Base-by-base conservation (phyloP, 257 asterid genomes). In the Pogostemon cablin region DNA sequence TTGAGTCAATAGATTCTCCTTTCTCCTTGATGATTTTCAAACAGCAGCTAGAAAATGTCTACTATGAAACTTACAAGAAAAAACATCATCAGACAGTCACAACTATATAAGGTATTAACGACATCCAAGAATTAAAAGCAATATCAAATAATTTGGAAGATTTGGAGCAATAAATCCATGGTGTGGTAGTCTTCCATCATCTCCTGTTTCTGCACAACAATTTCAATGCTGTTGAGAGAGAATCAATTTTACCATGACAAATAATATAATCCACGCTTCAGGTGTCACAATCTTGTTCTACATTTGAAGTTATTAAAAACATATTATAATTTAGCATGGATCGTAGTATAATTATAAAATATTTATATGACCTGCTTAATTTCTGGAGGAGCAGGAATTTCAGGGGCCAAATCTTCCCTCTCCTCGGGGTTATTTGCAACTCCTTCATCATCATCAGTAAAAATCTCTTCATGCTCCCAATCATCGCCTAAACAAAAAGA, bases 401-500 rank as follows among this genome's bases (percentile, higher is more conserved):
- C 98, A 42, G 97, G 95, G 72, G 96, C 97, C 91, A 95, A 78
- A 73, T 95, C 97, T 68, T 89, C 99, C 67, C 98, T 86, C 79
- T 95, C 99, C 76, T 95, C 98, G 0, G 92, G 95, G 81, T 93
- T 92, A 78, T 81, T 82, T 74, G 84, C 95, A 69, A 85, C 84
- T 55, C 89, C 89, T 78, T 95, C 99, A 80, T 91, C 99, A 72
- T 91, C 99, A 80, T 95, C 99, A 1, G 99, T 95, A 75, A 95
- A 95, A 44, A 95, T 91, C 60, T 89, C 98, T 81, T 91, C 96
- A 77, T 95, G 99, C 86, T 95, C 99, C 99, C 99, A 95, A 78
- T 95, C 99, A 83, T 95, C 99, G 62, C 98, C 99, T 95, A 66
- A 7, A 62, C 53, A 63, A 59, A 68, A 60, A 5, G 17, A 71